phyloP scores from a whole-genome alignment of 495 filamentous ascomycete genomes.

The Aspergillus leporis region DNA sequence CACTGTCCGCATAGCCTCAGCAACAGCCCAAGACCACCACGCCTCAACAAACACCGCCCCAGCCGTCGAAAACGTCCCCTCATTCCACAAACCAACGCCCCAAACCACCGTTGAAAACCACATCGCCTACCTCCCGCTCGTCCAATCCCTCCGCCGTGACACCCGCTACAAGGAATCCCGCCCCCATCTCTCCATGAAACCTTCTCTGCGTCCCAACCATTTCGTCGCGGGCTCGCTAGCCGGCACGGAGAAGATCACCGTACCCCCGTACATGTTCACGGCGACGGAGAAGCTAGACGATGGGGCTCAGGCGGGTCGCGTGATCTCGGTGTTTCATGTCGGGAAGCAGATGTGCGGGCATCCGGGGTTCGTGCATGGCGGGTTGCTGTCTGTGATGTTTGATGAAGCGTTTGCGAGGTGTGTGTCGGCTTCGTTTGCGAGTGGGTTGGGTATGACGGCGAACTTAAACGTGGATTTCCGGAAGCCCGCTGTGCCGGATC shows the following conservation, averaged over 20 bases:
- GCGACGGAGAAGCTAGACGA: constrained; percentile 10
- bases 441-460: constrained; percentile 59
- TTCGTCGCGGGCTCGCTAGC: constrained; percentile 53
- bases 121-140: constrained; percentile 72
- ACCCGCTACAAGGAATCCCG: constrained; percentile 70
- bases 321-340: constrained; percentile 40
- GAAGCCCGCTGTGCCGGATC: constrained; percentile 58
- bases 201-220: constrained; percentile 30
- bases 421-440: constrained; percentile 39
- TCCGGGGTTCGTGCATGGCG: constrained; percentile 43
- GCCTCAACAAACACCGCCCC: constrained; percentile 10
- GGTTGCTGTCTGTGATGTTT: constrained; percentile 40
- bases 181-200: constrained; percentile 51
- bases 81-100: constrained; percentile 2
- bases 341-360: constrained; percentile 40
- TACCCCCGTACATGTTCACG: constrained; percentile 75
- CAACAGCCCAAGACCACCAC: constrained; percentile 10
- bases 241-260: constrained; percentile 69
- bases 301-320: constrained; percentile 16
- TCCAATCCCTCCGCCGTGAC: constrained; percentile 61
- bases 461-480: constrained; percentile 65
- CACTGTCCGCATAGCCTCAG: constrained; percentile 19
- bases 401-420: constrained; percentile 46
- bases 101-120: constrained; percentile 52
- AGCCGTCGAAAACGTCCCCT: constrained; percentile 1